These are phyloP conservation scores for Aspergillus conjunctus DNA, from an alignment of 495 filamentous ascomycete species.

Conservation along the genomic window DNA sequence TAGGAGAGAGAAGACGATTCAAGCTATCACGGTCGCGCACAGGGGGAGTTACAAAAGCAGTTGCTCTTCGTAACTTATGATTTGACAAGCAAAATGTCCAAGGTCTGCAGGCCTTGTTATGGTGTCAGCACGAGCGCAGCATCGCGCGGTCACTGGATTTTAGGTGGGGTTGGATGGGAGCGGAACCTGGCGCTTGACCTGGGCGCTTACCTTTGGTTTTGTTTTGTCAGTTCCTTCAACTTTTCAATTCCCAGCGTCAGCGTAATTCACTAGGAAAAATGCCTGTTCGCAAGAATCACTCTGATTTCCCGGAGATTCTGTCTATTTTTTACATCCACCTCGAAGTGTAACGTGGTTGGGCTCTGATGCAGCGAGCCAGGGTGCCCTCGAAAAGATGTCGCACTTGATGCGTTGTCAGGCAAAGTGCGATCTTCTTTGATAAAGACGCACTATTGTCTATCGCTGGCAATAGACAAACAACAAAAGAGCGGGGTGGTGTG, in stretches of 20 bases:
- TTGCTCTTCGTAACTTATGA: conserved; percentile 36
- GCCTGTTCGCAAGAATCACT: conserved; percentile 34
- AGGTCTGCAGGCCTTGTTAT: conserved; percentile 42
- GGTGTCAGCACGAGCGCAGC: conserved; percentile 51
- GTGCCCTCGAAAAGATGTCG: conserved; percentile 39
- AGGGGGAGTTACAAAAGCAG: conserved; percentile 32
- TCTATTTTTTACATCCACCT: conserved; percentile 40
- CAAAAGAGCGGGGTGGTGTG: conserved; percentile 16
- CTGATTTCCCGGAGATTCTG: conserved; percentile 37
- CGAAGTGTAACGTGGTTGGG: conserved; percentile 54
- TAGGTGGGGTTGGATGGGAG: conserved; percentile 31
- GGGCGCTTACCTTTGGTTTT: conserved; percentile 41
- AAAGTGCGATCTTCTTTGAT: conserved; percentile 30
- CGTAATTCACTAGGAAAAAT: conserved; percentile 24
- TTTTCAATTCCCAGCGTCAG: conserved; percentile 25
- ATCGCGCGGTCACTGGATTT: conserved; percentile 49
- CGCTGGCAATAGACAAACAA: conserved; percentile 21
- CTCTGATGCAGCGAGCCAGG: conserved; percentile 51
- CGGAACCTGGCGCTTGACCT: conserved; percentile 29
- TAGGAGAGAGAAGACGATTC: conserved; percentile 26
- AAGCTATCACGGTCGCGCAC: conserved; percentile 35
- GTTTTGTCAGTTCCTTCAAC: conserved; percentile 23
- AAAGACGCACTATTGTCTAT: conserved; percentile 33
- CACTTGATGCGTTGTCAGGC: conserved; percentile 53
- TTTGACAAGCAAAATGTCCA: conserved; percentile 44